Evolutionary conservation across 1,139 yeast species (phyloP).

Genomic region (Saccharomyces hybrid): DNA sequence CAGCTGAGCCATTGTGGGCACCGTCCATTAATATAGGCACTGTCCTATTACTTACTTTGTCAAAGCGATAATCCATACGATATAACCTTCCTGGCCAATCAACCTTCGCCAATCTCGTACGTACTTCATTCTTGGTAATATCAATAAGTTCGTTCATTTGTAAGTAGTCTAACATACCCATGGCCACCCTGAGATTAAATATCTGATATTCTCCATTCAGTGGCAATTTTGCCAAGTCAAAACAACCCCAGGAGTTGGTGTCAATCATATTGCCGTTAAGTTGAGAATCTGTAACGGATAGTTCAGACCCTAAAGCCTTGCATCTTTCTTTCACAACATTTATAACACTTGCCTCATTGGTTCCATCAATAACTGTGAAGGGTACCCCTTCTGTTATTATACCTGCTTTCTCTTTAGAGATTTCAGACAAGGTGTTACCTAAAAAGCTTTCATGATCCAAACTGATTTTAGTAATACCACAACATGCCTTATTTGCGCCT

Average conservation of each 20-base stretch:
- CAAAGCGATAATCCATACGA: constrained; percentile 26
- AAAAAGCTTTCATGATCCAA: constrained; percentile 73
- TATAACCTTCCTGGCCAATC: constrained; percentile 64
- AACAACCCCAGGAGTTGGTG: constrained; percentile 33
- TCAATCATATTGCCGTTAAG: constrained; percentile 6
- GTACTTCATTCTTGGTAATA: constrained; percentile 32
- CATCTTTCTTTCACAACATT: constrained; percentile 33
- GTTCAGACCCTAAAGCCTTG: constrained; percentile 17
- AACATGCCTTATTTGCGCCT: constrained; percentile 40
- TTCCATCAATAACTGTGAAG: constrained; percentile 58
- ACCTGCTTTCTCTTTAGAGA: constrained; percentile 79
- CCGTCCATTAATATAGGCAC: constrained; percentile 64
- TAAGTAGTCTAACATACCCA: constrained; percentile 43
- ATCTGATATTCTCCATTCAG: constrained; percentile 65
- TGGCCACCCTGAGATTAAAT: constrained; percentile 61
- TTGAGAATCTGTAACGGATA: constrained; percentile 19
- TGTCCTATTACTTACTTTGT: constrained; percentile 9
- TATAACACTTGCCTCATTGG: constrained; percentile 49
- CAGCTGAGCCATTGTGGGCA: constrained; percentile 86
- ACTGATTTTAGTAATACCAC: constrained; percentile 79
- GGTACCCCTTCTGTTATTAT: constrained; percentile 57
- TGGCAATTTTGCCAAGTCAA: constrained; percentile 33
- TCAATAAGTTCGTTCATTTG: constrained; percentile 17
- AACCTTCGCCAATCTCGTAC: constrained; percentile 44
- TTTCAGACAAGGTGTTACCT: constrained; percentile 54